Evolutionary conservation across 495 filamentous ascomycete species (phyloP), one percentile per base, ranked within the genome.

Genomic region (Neurospora sp.): DNA sequence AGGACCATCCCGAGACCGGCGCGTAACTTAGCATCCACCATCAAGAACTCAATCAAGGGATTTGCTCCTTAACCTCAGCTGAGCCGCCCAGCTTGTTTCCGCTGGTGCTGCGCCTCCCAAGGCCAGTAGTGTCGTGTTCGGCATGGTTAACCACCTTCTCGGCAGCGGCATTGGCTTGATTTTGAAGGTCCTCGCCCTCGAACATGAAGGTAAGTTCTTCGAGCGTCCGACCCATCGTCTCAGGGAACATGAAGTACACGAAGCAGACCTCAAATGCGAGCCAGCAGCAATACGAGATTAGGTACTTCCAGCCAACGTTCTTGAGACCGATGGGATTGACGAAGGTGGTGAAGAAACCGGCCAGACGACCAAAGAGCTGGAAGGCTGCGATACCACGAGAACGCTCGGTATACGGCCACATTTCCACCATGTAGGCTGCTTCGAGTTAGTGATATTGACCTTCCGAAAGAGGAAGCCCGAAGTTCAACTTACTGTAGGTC

Each of bases 241-340:
- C 89, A 6, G 89, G 89, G 81, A 89, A 91, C 76, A 91, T 84
- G 74, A 90, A 88, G 76, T 85, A 91, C 70, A 92, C 84, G 74
- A 91, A 88, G 20, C 81, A 69, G 18, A 87, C 80, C 73, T 91
- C 89, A 70, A 88, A 87, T 0, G 79, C 83, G 70, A 91, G 80
- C 85, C 88, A 90, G 80, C 83, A 84, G 80, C 85, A 88, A 44
- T 83, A 84, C 18, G 80, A 83, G 69, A 82, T 84, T 46, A 83
- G 78, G 79, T 88, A 91, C 72, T 84, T 87, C 90, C 90, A 92
- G 41, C 83, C 81, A 38, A 88, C 86, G 35, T 82, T 82, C 16
- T 83, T 75, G n/a, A 91, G 81, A 20, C 88, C 89, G 69, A 92
- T 89, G 8, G 89, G 90, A 79, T 92, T 92, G 73, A 90, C 88